Conservation (phyloP, 371 early-diverging fungal genomes). For the Rhizopus sp. region DNA sequence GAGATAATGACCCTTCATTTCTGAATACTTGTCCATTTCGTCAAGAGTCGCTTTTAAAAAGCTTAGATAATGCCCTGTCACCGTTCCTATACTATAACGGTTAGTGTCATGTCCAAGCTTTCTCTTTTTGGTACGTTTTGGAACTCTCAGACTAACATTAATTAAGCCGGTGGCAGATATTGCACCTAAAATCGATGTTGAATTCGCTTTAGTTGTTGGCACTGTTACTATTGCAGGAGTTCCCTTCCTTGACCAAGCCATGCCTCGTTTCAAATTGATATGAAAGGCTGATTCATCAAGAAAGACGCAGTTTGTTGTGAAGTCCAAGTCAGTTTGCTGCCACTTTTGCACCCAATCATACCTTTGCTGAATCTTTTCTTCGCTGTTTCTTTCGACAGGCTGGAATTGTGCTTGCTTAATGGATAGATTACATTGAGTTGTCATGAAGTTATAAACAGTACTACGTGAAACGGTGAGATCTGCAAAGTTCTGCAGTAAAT, state of each 20-base stretch:
- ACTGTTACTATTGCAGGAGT: conserved; percentile 3
- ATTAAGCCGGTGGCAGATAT: conserved; percentile 1
- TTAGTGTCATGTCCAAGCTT: no score
- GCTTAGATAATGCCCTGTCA: conserved; percentile 8
- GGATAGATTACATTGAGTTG: conserved; percentile 19
- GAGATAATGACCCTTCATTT: conserved; percentile 7
- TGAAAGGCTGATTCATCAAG: conserved; percentile 17
- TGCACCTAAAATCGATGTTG: conserved; percentile 23
- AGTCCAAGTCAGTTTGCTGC: conserved; percentile 15
- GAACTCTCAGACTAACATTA: no score
- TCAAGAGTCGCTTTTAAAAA: conserved; percentile 13
- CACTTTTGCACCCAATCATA: conserved; percentile 23
- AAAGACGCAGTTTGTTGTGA: conserved; percentile 10
- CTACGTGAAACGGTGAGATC: conserved; percentile 13
- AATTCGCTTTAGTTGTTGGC: conserved; percentile 13
- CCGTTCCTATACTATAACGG: no score
- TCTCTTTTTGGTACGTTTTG: no score
- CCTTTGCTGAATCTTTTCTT: conserved; percentile 14
- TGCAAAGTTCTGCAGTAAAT: conserved; percentile 4
- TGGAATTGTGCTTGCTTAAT: conserved; percentile 24
- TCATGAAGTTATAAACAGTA: conserved; percentile 20
- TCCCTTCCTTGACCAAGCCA: conserved; percentile 10
- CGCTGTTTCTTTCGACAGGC: conserved; percentile 7
- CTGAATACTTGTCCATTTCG: conserved; percentile 1
- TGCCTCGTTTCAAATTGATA: conserved; percentile 13